Evolutionary conservation across 352 stramenopile genomes (phyloP), one percentile per base, ranked within the genome.

Genomic region (Globisporangium sylvaticum): DNA sequence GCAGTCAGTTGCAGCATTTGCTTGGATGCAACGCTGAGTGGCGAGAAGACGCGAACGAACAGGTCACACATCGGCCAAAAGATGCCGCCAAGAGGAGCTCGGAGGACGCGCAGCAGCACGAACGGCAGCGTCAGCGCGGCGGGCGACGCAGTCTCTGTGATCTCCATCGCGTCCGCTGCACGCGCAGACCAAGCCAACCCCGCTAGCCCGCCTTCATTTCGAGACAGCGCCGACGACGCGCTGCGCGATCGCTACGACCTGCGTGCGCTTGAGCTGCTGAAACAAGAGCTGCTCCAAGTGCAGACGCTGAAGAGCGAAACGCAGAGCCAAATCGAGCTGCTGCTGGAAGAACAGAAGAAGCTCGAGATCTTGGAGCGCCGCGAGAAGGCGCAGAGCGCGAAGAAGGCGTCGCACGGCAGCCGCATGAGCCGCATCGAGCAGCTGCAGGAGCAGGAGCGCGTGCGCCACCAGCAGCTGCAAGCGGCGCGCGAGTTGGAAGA

Each of bases 341-440:
- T 93, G 58, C 65, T 74, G 18, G 58, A 72, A 18, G 74, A 82
- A n/a, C 70, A 79, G 50, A 81, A 75, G 68, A 57, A 76, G 37
- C 53, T 88, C 25, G 75, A 85, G 75, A 66, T 80, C 52, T 73
- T 80, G 55, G 69, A 75, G 63, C 71, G 64, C 15, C 72, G 77
- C 14, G 58, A 64, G 24, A 73, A 76, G 55, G 65, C 73, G 46
- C 68, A 75, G 24, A 59, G 75, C 34, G 54, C 63, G 65, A 69
- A 81, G 64, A 20, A 27, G 54, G 20, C 61, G 65, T 31, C 65
- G 0, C 44, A 78, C 1, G 44, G 58, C 29, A 78, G 22, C 25
- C 78, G 79, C 48, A 80, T 85, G 20, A 79, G 73, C 18, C 84
- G 84, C 31, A 82, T 93, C 69, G 32, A 89, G 65, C 73, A 86